Evolutionary conservation across 2,329 filamentous ascomycete species (phyloP).

Genomic region (Plectosphaerella plurivora): DNA sequence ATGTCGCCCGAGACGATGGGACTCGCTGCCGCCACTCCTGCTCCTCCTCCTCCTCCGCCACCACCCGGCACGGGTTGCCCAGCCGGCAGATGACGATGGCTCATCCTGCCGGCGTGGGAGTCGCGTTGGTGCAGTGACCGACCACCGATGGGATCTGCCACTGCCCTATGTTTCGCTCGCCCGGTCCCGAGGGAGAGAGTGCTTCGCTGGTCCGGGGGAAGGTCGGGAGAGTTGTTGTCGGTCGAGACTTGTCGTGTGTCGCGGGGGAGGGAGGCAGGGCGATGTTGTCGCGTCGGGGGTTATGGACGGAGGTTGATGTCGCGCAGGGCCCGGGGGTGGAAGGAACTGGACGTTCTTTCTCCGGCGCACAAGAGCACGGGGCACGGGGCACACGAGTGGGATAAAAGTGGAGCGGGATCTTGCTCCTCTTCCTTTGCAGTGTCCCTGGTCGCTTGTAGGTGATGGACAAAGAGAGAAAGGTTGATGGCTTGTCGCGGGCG

Average conservation of each 20-base stretch:
- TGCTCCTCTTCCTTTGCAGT: no score
- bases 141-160: conserved; percentile 13
- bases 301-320: no score
- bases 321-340: no score
- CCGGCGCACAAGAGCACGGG: no score
- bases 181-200: not conserved
- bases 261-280: not conserved
- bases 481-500: no score
- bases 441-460: no score
- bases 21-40: conserved; percentile 12
- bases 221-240: no score
- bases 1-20: no score
- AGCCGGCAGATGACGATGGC: conserved; percentile 71
- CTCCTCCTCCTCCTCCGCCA: conserved; percentile 20
- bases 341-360: not conserved
- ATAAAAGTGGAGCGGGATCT: no score
- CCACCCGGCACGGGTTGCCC: conserved; percentile 59
- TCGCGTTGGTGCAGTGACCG: conserved; percentile 16
- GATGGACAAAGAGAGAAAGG: no score
- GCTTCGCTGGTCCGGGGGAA: not conserved
- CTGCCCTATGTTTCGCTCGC: conserved; percentile 2
- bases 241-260: not conserved
- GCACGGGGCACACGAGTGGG: no score
- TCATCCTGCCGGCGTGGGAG: conserved; percentile 72
- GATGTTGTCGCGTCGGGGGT: no score